Evolutionary conservation across 345 rosid genomes (phyloP), one percentile per base, ranked within the genome.

Genomic region (Eucalyptus regnans): DNA sequence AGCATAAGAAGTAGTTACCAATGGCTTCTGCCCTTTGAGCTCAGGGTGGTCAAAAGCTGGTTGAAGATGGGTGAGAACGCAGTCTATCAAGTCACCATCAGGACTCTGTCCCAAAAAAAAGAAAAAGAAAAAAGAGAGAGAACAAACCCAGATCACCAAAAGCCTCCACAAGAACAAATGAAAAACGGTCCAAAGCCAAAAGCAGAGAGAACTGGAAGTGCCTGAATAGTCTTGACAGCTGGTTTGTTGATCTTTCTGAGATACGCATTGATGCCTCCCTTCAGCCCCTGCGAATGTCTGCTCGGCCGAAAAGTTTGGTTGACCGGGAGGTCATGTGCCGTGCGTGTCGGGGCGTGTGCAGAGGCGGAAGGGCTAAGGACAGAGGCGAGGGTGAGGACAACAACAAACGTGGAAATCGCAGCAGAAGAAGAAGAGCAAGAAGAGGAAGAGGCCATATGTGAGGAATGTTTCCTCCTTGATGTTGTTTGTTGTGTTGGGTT

Each of bases 41-140:
- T 93, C 88, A 56, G 98, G 98, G 92, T 97, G 99, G 90, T 97
- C 99, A 89, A 98, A 98, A 86, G 99, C 99, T 86, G 98, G 98
- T 91, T 98, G 99, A 49, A 91, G 94, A 93, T 98, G 97, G 90
- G 98, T 93, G 51, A 88, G 58, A 87, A 98, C 98, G 94, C 99
- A 98, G 87, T 98, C 98, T 90, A 98, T 94, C 81, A 95, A 80
- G 94, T 98, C 99, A n/a, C 98, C 98, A 88, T 97, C 99, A 87
- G 97, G 97, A 86, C 99, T 98, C 99, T 98, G 94, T 88, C 91
- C 86, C 58, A 9, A 80, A 76, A 46, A 66, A 50, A 48, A 41
- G 58, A 50, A 48, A 44, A 52, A 91, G 7, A 22, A 7, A 50
- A 41, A 43, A 27, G 11, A 27, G 76, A 8, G 50, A 66, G 11